These are phyloP conservation scores for Fragilaria radians DNA, from an alignment of 108 stramenopile species.

Conservation along the genomic window DNA sequence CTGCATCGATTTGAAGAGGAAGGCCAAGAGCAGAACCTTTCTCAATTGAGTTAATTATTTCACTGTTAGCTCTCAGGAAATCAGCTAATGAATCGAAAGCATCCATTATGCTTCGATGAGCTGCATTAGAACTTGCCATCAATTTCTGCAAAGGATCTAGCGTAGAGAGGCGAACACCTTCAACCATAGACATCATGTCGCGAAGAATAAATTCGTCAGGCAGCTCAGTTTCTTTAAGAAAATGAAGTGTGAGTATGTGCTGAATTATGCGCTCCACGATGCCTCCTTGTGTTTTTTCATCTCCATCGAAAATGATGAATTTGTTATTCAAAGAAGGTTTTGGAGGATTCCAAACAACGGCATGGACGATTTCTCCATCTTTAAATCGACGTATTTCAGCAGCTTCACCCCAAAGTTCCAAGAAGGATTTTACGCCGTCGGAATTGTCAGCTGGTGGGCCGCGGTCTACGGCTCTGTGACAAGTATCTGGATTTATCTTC, in stretches of 20 bases:
- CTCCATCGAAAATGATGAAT: slow-evolving; percentile 26
- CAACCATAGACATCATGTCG: slow-evolving; percentile 54
- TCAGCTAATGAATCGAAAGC: slow-evolving; percentile 62
- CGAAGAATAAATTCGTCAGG: slow-evolving; percentile 41
- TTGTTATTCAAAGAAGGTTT: background rate
- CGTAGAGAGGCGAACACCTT: slow-evolving; percentile 26
- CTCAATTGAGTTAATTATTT: slow-evolving; percentile 19
- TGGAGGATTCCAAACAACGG: slow-evolving; percentile 73
- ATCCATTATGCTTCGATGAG: slow-evolving; percentile 60
- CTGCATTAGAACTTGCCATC: slow-evolving; percentile 11
- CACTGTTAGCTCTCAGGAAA: slow-evolving; percentile 56
- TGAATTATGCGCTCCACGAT: slow-evolving; percentile 65
- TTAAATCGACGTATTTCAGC: slow-evolving; percentile 80
- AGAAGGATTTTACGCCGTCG: slow-evolving; percentile 43
- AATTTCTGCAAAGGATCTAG: background rate
- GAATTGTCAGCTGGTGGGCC: slow-evolving; percentile 72
- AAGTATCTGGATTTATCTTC: slow-evolving; percentile 54
- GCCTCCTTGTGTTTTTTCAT: slow-evolving; percentile 56
- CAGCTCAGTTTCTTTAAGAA: slow-evolving; percentile 18
- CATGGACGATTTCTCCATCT: slow-evolving; percentile 88
- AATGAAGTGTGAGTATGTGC: slow-evolving; percentile 63
- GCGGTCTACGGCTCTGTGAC: slow-evolving; percentile 67
- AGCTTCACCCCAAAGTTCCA: slow-evolving; percentile 65
- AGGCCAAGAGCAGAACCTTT: slow-evolving; percentile 43
- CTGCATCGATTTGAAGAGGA: slow-evolving; percentile 73